phyloP scores from a whole-genome alignment of 1,284 basidiomycete species.

The Irpex sp. region DNA sequence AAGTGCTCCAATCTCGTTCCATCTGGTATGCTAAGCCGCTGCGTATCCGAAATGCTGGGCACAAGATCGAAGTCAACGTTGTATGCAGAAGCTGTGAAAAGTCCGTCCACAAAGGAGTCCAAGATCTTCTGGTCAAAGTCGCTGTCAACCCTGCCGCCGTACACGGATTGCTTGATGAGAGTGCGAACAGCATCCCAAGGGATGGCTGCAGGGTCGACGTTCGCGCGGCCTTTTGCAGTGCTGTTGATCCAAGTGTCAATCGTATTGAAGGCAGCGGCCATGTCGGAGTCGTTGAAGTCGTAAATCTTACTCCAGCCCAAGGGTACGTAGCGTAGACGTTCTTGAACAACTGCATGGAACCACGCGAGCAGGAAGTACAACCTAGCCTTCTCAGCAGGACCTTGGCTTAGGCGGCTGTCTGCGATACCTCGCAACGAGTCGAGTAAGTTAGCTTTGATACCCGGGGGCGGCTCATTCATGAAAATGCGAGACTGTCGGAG shows the following conservation, averaged over 20 bases:
- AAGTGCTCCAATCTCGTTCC: constrained; percentile 91
- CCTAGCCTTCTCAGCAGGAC: constrained; percentile 88
- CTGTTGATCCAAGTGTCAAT: constrained; percentile 87
- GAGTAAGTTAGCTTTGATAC: constrained; percentile 90
- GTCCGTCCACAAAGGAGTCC: constrained; percentile 85
- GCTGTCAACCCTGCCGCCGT: constrained; percentile 91
- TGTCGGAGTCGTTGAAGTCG: constrained; percentile 98
- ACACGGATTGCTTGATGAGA: constrained; percentile 91
- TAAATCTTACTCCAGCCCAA: constrained; percentile 95
- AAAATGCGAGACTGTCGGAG: constrained; percentile 91
- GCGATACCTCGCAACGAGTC: constrained; percentile 85
- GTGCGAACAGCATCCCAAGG: constrained; percentile 92
- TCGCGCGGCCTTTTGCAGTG: constrained; percentile 82
- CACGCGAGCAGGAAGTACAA: constrained; percentile 95
- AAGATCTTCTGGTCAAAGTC: constrained; percentile 91
- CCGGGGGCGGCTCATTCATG: constrained; percentile 97
- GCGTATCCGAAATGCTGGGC: constrained; percentile 53
- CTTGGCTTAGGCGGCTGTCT: constrained; percentile 65
- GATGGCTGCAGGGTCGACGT: constrained; percentile 86
- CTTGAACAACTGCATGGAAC: constrained; percentile 97
- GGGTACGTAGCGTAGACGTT: constrained; percentile 91
- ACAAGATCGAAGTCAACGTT: constrained; percentile 91
- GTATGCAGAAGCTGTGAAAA: constrained; percentile 86
- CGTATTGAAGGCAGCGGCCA: constrained; percentile 87
- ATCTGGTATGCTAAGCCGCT: constrained; percentile 76